Evolutionary conservation across 306 rosid species (phyloP).

Genomic region (Vigna radiata): DNA sequence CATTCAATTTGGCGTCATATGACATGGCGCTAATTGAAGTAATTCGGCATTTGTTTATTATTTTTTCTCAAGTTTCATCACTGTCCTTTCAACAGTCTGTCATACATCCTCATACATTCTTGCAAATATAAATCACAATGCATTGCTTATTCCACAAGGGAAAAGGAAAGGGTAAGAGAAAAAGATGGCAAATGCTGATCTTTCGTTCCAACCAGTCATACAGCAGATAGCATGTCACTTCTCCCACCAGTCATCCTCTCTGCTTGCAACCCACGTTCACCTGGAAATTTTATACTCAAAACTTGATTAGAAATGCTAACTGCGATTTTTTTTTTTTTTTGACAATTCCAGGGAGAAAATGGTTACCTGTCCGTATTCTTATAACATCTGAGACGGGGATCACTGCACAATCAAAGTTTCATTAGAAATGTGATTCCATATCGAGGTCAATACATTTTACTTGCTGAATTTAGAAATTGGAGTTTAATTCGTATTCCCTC

Average conservation of each 20-base stretch:
- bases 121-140: slow-evolving; percentile 2
- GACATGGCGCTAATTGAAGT: not conserved
- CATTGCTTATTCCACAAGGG: slow-evolving; percentile 1
- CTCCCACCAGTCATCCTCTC: slow-evolving; percentile 84
- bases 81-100: not conserved
- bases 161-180: slow-evolving; percentile 10
- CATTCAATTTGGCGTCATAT: not conserved
- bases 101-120: slow-evolving; percentile 27
- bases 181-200: slow-evolving; percentile 13
- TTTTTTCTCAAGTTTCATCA: not conserved
- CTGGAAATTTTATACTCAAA: slow-evolving; percentile 49
- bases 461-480: slow-evolving; percentile 2
- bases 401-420: slow-evolving; percentile 64
- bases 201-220: slow-evolving; percentile 36
- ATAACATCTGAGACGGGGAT: slow-evolving; percentile 77
- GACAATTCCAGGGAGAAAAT: slow-evolving; percentile 31
- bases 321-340: not conserved
- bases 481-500: slow-evolving; percentile 4
- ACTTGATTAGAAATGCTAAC: slow-evolving; percentile 4
- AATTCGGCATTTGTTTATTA: slow-evolving; percentile 1
- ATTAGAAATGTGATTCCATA: slow-evolving; percentile 40
- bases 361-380: slow-evolving; percentile 88
- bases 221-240: slow-evolving; percentile 49
- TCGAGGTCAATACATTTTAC: slow-evolving; percentile 1
- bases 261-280: slow-evolving; percentile 85